A percentile compares a stretch with the other conserved stretches of the same genome.
Conservation (phyloP, 352 stramenopile species). For the Globisporangium acanthophoron region DNA sequence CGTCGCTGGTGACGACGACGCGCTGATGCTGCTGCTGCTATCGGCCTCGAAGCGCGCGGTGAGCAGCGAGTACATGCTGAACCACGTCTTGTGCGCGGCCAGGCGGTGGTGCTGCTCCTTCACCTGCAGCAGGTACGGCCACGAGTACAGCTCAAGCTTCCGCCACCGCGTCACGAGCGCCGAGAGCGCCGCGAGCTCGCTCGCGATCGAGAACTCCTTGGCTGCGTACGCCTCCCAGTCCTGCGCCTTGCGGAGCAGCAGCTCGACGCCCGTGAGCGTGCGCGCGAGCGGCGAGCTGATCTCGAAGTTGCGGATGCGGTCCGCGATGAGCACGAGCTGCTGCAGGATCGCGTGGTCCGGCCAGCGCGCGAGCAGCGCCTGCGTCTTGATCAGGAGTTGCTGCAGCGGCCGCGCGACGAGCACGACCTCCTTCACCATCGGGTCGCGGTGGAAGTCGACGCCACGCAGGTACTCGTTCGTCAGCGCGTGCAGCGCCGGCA, state of each 20-base stretch:
- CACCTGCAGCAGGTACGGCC: slow-evolving; percentile 92
- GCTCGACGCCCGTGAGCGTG: slow-evolving; percentile 93
- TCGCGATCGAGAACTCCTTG: slow-evolving; percentile 87
- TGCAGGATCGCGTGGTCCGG: slow-evolving; percentile 96
- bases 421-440: slow-evolving; percentile 90
- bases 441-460: slow-evolving; percentile 93
- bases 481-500: slow-evolving; percentile 52
- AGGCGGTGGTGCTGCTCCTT: slow-evolving; percentile 79
- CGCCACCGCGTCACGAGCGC: slow-evolving; percentile 96
- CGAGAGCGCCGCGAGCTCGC: slow-evolving; percentile 89
- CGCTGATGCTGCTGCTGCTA: not conserved
- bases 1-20: slow-evolving; percentile 6
- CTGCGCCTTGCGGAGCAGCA: slow-evolving; percentile 95
- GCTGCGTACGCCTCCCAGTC: slow-evolving; percentile 98
- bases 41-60: slow-evolving; percentile 74
- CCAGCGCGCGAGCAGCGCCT: slow-evolving; percentile 92
- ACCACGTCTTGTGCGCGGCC: slow-evolving; percentile 79
- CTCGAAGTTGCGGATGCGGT: slow-evolving; percentile 85
- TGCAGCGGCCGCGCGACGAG: slow-evolving; percentile 86
- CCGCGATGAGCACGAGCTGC: slow-evolving; percentile 89
- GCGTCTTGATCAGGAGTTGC: slow-evolving; percentile 85
- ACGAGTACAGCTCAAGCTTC: slow-evolving; percentile 98
- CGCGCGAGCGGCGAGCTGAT: slow-evolving; percentile 85
- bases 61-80: slow-evolving; percentile 85
- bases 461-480: slow-evolving; percentile 70